Evolutionary conservation across 768 basidiomycete species (phyloP).

Genomic region (Podaxis sp.): DNA sequence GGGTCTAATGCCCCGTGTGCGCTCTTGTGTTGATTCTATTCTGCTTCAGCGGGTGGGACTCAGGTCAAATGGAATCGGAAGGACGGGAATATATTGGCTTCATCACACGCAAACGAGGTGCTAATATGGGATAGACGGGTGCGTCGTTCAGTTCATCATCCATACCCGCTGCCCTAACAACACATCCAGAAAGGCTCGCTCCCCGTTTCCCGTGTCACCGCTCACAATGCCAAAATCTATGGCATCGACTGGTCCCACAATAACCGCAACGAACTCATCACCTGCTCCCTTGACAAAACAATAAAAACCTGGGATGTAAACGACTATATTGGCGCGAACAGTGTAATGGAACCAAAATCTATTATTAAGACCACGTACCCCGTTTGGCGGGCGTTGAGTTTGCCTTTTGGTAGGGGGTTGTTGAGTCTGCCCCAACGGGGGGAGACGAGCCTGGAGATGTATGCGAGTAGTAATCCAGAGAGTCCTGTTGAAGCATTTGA

Average conservation of each 20-base stretch:
- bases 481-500: slow-evolving; percentile 73
- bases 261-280: slow-evolving; percentile 75
- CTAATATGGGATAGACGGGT: slow-evolving; percentile 95
- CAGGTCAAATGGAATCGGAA: slow-evolving; percentile 97
- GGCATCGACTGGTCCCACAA: slow-evolving; percentile 95
- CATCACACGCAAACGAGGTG: slow-evolving; percentile 83
- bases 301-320: slow-evolving; percentile 84
- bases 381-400: slow-evolving; percentile 89
- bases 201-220: slow-evolving; percentile 69
- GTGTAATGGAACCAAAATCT: slow-evolving; percentile 35
- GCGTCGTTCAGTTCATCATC: background rate
- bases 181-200: slow-evolving; percentile 80
- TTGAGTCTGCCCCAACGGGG: slow-evolving; percentile 88
- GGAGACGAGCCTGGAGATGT: slow-evolving; percentile 84
- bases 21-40: background rate
- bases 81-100: slow-evolving; percentile 84
- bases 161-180: background rate
- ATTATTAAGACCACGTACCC: slow-evolving; percentile 78
- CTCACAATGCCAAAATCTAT: slow-evolving; percentile 91
- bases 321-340: slow-evolving; percentile 38
- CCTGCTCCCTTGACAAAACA: slow-evolving; percentile 92
- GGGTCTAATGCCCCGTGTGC: background rate
- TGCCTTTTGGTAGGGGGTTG: slow-evolving; percentile 90
- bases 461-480: slow-evolving; percentile 39
- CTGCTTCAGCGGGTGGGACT: slow-evolving; percentile 68